Conservation (phyloP, 768 basidiomycete species). For the Mycena galericulata region DNA sequence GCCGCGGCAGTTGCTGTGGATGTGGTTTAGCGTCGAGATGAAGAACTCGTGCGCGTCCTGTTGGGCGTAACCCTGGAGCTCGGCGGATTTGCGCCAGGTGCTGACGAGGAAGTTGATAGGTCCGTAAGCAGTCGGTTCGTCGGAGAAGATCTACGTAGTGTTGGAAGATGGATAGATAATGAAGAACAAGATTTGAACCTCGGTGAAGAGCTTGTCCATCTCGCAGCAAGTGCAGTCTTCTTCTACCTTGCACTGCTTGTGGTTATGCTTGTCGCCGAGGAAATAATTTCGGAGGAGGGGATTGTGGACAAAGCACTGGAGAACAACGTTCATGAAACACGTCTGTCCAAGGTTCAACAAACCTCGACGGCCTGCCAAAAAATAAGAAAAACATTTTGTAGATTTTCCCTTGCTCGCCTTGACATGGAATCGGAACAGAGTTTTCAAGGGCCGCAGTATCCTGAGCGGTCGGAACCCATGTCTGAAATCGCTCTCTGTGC, state of each 20-base stretch:
- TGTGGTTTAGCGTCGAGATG: constrained; percentile 86
- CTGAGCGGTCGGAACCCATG: constrained; percentile 60
- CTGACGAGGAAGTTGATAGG: constrained; percentile 87
- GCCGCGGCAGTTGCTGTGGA: constrained; percentile 82
- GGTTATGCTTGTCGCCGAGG: constrained; percentile 91
- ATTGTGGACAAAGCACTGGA: constrained; percentile 92
- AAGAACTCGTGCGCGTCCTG: constrained; percentile 95
- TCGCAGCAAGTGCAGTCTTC: constrained; percentile 89
- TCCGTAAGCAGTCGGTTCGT: constrained; percentile 74
- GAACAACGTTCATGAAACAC: constrained; percentile 92
- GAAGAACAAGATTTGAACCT: constrained; percentile 55
- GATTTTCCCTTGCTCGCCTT: too few species aligned
- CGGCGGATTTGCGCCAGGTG: constrained; percentile 84
- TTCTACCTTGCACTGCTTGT: constrained; percentile 70
- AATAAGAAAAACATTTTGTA: too few species aligned
- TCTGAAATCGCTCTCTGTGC: constrained; percentile 58
- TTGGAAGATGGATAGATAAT: not conserved
- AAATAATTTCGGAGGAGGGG: constrained; percentile 91
- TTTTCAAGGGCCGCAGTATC: constrained; percentile 61
- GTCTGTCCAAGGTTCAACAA: constrained; percentile 92
- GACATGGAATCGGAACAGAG: constrained; percentile 71
- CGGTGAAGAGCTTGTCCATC: constrained; percentile 88
- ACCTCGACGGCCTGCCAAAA: constrained; percentile 75
- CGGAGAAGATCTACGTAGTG: constrained; percentile 62
- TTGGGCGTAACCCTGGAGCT: constrained; percentile 92